Evolutionary conservation across 352 stramenopile genomes (phyloP).

Genomic region (Phytopythium montanum): DNA sequence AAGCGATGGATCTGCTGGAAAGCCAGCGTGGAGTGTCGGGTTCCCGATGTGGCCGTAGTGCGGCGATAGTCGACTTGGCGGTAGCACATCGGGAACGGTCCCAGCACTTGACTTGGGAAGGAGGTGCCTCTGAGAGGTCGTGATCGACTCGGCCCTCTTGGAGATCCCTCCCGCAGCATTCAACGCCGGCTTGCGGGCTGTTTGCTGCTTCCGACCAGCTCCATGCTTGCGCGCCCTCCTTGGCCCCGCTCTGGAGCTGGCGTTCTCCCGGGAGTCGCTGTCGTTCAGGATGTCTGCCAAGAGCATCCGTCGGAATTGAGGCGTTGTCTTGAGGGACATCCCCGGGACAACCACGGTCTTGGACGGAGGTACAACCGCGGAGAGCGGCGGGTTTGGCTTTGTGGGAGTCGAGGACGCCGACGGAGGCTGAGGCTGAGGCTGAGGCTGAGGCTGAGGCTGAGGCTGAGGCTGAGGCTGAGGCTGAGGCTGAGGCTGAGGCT

Average conservation of each 20-base stretch:
- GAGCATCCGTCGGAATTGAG: slow-evolving; percentile 10
- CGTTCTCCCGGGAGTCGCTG: neutral
- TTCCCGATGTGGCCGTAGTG: neutral
- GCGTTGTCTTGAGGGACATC: slow-evolving; percentile 14
- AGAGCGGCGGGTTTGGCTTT: neutral
- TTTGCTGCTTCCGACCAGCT: neutral
- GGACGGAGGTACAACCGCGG: neutral
- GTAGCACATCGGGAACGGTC: neutral
- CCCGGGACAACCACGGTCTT: slow-evolving; percentile 22
- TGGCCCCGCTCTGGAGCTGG: neutral
- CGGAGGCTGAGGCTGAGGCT: neutral
- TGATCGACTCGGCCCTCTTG: neutral
- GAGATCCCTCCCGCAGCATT: neutral
- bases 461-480: too few relatives aligned
- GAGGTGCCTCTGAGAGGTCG: neutral
- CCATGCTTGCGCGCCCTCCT: neutral
- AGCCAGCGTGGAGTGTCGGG: neutral
- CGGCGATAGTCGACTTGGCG: neutral
- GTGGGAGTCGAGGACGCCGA: neutral
- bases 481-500: too few relatives aligned
- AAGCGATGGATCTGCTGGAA: neutral
- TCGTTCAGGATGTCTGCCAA: slow-evolving; percentile 32
- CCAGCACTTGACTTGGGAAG: neutral
- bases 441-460: too few relatives aligned
- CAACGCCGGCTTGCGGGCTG: neutral